These are phyloP conservation scores for Lithocarpus polystachyus DNA, from an alignment of 306 rosid species.

Conservation along the genomic window DNA sequence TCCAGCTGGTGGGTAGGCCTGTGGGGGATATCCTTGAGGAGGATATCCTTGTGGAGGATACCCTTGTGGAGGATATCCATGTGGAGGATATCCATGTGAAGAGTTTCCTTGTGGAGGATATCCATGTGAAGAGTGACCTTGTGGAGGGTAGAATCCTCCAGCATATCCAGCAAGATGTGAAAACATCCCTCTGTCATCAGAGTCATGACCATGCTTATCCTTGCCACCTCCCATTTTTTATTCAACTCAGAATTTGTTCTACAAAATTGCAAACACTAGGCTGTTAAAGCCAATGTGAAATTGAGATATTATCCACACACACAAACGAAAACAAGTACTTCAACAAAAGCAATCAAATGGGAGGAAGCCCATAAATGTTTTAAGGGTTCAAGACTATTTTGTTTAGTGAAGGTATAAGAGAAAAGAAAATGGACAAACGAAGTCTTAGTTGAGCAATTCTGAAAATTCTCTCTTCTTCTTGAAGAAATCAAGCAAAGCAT, in stretches of 20 bases:
- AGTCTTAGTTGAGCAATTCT: background rate
- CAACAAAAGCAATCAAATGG: background rate
- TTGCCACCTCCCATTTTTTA: slow-evolving; percentile 33
- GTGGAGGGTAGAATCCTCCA: slow-evolving; percentile 32
- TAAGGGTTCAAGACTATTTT: background rate
- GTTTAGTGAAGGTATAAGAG: background rate
- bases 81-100: background rate
- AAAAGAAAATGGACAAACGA: background rate
- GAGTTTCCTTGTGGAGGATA: slow-evolving; percentile 18
- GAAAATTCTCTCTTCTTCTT: background rate
- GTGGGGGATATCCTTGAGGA: slow-evolving; percentile 11
- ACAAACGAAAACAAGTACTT: background rate
- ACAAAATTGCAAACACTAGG: background rate
- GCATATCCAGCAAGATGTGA: slow-evolving; percentile 34
- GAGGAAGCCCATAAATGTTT: background rate
- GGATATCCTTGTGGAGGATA: slow-evolving; percentile 3
- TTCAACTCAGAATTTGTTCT: slow-evolving; percentile 8
- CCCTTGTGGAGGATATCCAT: slow-evolving; percentile 11
- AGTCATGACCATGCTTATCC: slow-evolving; percentile 22
- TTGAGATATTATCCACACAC: background rate
- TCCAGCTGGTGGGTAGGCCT: slow-evolving; percentile 25
- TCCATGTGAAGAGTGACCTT: slow-evolving; percentile 21
- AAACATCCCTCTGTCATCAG: slow-evolving; percentile 36
- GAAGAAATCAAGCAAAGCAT: background rate
- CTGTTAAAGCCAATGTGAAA: background rate